Percentiles rank a stretch among this genome's conserved stretches.
These are phyloP conservation scores for Theobroma grandiflorum DNA, from an alignment of 441 rosid species.

Conservation along the genomic window DNA sequence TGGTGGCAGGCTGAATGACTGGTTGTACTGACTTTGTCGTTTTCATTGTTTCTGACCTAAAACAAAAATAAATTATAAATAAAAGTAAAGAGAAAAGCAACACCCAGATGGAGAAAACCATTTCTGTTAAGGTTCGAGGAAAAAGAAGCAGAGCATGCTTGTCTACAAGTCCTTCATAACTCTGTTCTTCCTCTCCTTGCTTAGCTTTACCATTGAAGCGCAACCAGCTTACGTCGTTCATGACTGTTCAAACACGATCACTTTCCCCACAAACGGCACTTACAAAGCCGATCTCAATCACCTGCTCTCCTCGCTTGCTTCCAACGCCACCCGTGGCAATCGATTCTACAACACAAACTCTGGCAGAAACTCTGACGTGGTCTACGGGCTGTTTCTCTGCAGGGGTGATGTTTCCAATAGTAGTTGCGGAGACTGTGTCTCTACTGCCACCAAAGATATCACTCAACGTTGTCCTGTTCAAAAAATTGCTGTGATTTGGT, in stretches of 20 bases:
- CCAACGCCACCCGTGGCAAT: slow-evolving; percentile 30
- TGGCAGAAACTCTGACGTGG: slow-evolving; percentile 33
- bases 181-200: neutral
- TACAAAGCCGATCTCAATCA: slow-evolving; percentile 41
- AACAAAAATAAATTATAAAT: too few relatives aligned
- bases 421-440: slow-evolving; percentile 44
- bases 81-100: neutral
- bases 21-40: too few relatives aligned
- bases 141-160: neutral
- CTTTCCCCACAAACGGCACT: slow-evolving; percentile 34
- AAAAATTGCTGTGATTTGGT: slow-evolving; percentile 45
- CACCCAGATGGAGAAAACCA: neutral
- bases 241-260: neutral
- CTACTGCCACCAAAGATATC: slow-evolving; percentile 35
- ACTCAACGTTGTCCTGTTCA: slow-evolving; percentile 41
- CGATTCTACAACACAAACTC: slow-evolving; percentile 29
- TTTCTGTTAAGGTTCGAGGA: neutral
- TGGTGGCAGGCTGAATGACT: too few relatives aligned
- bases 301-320: slow-evolving; percentile 49
- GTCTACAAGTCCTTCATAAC: neutral
- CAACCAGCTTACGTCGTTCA: slow-evolving; percentile 1
- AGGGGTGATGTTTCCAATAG: slow-evolving; percentile 42
- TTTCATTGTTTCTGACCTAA: too few relatives aligned
- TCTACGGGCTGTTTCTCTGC: slow-evolving; percentile 59
- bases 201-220: slow-evolving; percentile 7